Percentiles rank a stretch among this genome's conserved stretches.
Conservation (phyloP, 495 filamentous ascomycete species). For the Aspergillus campestris region DNA sequence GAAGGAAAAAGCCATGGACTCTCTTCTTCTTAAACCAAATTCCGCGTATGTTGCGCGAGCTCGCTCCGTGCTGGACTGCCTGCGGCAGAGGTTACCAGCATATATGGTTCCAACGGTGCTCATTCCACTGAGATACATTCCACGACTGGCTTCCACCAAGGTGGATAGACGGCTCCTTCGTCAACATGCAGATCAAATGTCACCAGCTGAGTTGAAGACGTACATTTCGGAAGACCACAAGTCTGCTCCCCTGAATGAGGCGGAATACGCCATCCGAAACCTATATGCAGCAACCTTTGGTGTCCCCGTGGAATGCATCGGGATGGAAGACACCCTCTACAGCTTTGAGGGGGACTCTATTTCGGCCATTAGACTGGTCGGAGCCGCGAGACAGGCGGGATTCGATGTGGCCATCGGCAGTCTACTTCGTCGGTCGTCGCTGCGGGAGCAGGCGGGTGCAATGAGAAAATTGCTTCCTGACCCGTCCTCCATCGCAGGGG, state of each 20-base stretch:
- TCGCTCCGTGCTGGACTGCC: not conserved
- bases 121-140: slow-evolving; percentile 24
- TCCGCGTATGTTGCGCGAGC: not conserved
- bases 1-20: not conserved
- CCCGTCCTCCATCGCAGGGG: too few species aligned
- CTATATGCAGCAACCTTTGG: not conserved
- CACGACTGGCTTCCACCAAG: slow-evolving; percentile 26
- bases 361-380: slow-evolving; percentile 40
- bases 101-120: slow-evolving; percentile 35
- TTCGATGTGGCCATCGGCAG: slow-evolving; percentile 10
- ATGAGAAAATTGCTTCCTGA: too few species aligned
- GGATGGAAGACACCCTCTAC: slow-evolving; percentile 39
- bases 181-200: not conserved
- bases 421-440: too few species aligned
- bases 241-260: not conserved
- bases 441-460: too few species aligned
- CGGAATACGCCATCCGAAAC: not conserved
- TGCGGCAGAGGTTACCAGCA: slow-evolving; percentile 6
- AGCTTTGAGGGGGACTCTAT: slow-evolving; percentile 44
- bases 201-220: not conserved
- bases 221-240: not conserved
- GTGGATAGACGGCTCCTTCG: slow-evolving; percentile 12
- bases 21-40: not conserved
- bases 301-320: not conserved
- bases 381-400: slow-evolving; percentile 9